Conservation (phyloP, 768 basidiomycete species). For the Lactarius psammicola region DNA sequence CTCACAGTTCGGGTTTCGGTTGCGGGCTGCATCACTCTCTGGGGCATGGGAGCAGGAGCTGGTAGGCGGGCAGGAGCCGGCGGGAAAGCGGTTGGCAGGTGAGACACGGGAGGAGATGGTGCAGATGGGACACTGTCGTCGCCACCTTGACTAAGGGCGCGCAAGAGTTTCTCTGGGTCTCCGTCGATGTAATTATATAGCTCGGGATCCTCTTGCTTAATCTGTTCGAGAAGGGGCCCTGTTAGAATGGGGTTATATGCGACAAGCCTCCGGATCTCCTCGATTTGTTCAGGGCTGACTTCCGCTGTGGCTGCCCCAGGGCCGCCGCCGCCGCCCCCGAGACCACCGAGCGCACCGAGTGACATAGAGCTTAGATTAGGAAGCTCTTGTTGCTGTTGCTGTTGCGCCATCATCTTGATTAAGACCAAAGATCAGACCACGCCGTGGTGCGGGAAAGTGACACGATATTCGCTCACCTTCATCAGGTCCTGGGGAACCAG, state of each 20-base stretch:
- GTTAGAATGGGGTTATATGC: conserved; percentile 72
- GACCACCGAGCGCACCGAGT: conserved; percentile 35
- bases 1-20: neutral
- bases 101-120: too few relatives aligned
- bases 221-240: conserved; percentile 80
- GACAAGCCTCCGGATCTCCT: conserved; percentile 71
- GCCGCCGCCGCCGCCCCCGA: neutral
- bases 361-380: conserved; percentile 16
- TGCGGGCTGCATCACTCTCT: neutral
- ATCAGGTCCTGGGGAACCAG: conserved; percentile 76
- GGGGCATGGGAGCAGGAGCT: neutral
- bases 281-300: conserved; percentile 54
- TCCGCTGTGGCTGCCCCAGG: neutral
- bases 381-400: conserved; percentile 47
- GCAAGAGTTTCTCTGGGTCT: conserved; percentile 70
- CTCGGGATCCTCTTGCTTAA: conserved; percentile 70
- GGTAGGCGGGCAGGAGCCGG: neutral
- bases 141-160: neutral
- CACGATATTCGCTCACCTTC: conserved; percentile 50
- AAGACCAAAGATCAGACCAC: neutral
- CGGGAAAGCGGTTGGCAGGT: neutral
- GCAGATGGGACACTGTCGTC: neutral
- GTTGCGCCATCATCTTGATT: conserved; percentile 65
- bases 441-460: neutral
- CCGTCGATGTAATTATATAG: conserved; percentile 64